Evolutionary conservation across 331 rosid genomes (phyloP), one percentile per base, ranked within the genome.

Genomic region (Dryas integrifolia): DNA sequence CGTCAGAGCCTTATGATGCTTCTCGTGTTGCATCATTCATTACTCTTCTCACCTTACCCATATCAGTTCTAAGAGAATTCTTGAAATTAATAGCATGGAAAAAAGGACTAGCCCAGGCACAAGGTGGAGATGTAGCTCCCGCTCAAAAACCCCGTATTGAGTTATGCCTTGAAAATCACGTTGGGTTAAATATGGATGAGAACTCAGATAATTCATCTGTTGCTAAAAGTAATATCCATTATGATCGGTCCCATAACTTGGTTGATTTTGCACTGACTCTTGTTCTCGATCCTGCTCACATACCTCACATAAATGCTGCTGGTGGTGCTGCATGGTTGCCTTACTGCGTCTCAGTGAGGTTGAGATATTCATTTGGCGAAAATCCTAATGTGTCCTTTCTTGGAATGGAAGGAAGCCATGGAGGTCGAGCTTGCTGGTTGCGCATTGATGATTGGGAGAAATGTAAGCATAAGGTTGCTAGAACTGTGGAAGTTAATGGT

Each of bases 321-420:
- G 99, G 97, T 2, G 99, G 98, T 45, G 99, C 98, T 65, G 98
- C 99, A 21, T 95, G 99, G 99, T 80, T 95, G 86, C 99, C 97
- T 6, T 95, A 95, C 78, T 95, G 99, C 78, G 92, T 92, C 58
- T 95, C 99, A 0, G 97, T 95, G 53, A 90, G 86, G 82, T 83
- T 95, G 85, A 89, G 88, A 73, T 92, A 90, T 83, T 90, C 91
- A 9, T 95, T 95, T 69, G 90, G 94, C 0, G 99, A 95, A 75
- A 91, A 43, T 75, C 81, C 83, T n/a, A 82, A 59, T 58, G 96
- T 92, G 18, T 84, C 92, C 47, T 95, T 92, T 82, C 86, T 92
- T 46, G 88, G 92, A 21, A 90, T 95, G 96, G 94, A 88, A 74
- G 99, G 99, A 84, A 95, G 99, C 90, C 99, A 95, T 73, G 98